These are phyloP conservation scores for Podila minutissima DNA, from an alignment of 192 early-diverging fungal species.

Conservation along the genomic window DNA sequence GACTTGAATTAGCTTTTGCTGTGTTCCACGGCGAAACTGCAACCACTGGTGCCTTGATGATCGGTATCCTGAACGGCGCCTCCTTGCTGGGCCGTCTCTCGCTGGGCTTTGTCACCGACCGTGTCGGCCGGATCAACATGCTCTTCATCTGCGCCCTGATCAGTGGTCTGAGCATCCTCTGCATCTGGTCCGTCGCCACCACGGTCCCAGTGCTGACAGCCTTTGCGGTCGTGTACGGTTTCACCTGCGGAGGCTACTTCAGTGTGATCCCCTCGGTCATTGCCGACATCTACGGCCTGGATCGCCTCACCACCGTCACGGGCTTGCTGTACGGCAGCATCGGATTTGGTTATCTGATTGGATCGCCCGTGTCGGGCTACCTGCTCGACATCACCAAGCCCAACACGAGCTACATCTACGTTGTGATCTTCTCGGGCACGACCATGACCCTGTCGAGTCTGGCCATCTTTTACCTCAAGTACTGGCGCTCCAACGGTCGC, in stretches of 20 bases:
- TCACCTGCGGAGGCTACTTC: conserved; percentile 48
- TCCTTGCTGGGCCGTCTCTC: conserved; percentile 43
- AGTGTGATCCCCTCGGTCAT: conserved; percentile 43
- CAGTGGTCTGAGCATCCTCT: conserved; percentile 39
- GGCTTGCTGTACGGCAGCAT: conserved; percentile 45
- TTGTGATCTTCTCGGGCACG: conserved; percentile 40
- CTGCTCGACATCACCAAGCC: conserved; percentile 46
- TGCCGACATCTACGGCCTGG: conserved; percentile 48
- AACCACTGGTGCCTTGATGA: conserved; percentile 42
- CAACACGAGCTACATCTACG: conserved; percentile 38
- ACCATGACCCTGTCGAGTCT: conserved; percentile 46
- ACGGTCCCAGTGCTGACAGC: conserved; percentile 14
- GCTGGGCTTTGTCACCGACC: conserved; percentile 47
- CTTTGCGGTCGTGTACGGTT: conserved; percentile 51
- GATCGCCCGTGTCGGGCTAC: conserved; percentile 34
- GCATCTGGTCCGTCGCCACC: conserved; percentile 45
- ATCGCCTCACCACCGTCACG: conserved; percentile 42
- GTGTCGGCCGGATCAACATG: conserved; percentile 52
- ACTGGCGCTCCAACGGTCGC: conserved; percentile 45
- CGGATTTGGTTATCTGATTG: conserved; percentile 46
- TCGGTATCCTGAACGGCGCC: conserved; percentile 53
- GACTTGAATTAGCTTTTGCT: conserved; percentile 42
- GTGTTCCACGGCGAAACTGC: conserved; percentile 40
- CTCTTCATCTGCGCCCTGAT: conserved; percentile 52
- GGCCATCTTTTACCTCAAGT: conserved; percentile 44